These are phyloP conservation scores for Trypanosoma cruzi DNA, from an alignment of 208 protist species.

Conservation along the genomic window DNA sequence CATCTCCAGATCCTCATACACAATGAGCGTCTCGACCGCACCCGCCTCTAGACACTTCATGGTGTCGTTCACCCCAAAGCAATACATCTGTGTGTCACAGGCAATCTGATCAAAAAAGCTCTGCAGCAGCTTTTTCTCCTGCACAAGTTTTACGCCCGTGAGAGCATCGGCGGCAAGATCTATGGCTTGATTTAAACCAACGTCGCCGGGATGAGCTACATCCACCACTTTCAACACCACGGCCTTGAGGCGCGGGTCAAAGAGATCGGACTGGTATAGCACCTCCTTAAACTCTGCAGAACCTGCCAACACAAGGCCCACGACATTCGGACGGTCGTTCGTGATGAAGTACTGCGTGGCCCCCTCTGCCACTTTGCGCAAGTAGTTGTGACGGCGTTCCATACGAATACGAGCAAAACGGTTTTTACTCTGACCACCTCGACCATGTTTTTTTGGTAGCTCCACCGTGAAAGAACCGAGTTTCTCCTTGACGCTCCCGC, in stretches of 20 bases:
- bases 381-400: slow-evolving; percentile 99
- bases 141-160: slow-evolving; percentile 98
- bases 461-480: slow-evolving; percentile 99
- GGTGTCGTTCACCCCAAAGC: slow-evolving; percentile 98
- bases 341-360: slow-evolving; percentile 98
- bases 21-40: slow-evolving; percentile 98
- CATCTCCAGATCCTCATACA: slow-evolving; percentile 98
- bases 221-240: slow-evolving; percentile 99
- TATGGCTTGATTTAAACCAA: slow-evolving; percentile 99
- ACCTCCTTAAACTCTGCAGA: slow-evolving; percentile 99
- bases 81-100: slow-evolving; percentile 98
- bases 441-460: slow-evolving; percentile 99
- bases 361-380: slow-evolving; percentile 98
- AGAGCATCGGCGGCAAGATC: slow-evolving; percentile 97
- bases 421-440: slow-evolving; percentile 99
- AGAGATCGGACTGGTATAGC: slow-evolving; percentile 96
- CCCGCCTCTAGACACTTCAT: slow-evolving; percentile 97
- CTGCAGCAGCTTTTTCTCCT: slow-evolving; percentile 99
- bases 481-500: slow-evolving; percentile 97
- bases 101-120: slow-evolving; percentile 99
- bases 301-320: slow-evolving; percentile 99
- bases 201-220: slow-evolving; percentile 99
- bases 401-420: slow-evolving; percentile 99
- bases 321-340: slow-evolving; percentile 98
- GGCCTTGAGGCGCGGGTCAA: slow-evolving; percentile 97